Conservation (phyloP, 768 basidiomycete species). For the Butyriboletus loyo region DNA sequence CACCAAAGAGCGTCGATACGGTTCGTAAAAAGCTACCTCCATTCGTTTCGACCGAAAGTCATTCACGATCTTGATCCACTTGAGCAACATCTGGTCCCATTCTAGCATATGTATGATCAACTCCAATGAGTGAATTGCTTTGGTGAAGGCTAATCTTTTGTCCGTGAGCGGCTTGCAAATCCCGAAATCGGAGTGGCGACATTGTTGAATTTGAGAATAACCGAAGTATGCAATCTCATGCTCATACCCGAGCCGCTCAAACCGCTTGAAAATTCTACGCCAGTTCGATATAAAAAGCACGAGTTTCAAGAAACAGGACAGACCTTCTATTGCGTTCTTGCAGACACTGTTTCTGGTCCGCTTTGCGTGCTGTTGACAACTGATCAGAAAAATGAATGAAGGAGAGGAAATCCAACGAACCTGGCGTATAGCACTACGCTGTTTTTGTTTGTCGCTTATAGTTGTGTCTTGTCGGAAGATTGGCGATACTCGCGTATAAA, state of each 20-base stretch:
- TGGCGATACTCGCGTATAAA: slow-evolving; percentile 7
- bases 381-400: not conserved
- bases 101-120: not conserved
- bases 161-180: slow-evolving; percentile 8
- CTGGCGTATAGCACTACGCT: not conserved
- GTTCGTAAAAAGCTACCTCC: not conserved
- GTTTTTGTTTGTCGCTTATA: not conserved
- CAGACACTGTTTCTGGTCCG: not conserved
- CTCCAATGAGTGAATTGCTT: not conserved
- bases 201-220: not conserved
- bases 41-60: not conserved
- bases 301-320: not conserved
- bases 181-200: not conserved
- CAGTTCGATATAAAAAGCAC: not conserved
- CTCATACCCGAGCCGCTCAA: not conserved
- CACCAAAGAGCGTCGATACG: slow-evolving; percentile 3
- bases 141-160: not conserved
- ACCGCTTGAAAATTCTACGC: not conserved
- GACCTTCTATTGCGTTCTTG: not conserved
- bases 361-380: not conserved
- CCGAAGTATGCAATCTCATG: not conserved
- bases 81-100: slow-evolving; percentile 12
- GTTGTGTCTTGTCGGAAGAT: not conserved
- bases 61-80: slow-evolving; percentile 1
- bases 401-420: not conserved